A percentile compares a stretch with the other conserved stretches of the same genome.
Evolutionary conservation across 257 asterid genomes (phyloP).

Genomic region (Nicotiana undulata): DNA sequence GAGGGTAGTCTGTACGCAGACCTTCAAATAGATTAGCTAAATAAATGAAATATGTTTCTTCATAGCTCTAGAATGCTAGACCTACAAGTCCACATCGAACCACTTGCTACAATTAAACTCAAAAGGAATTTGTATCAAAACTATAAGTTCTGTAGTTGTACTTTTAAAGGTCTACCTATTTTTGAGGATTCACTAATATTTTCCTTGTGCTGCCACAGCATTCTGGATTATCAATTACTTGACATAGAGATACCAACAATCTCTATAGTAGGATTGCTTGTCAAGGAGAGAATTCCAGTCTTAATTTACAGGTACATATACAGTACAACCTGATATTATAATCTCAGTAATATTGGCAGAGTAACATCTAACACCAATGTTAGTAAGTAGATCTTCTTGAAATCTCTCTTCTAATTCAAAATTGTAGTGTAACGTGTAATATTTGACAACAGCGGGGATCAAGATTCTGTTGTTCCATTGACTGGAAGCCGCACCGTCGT

Average conservation of each 20-base stretch:
- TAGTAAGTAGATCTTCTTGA: not conserved
- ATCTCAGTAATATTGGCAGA: not conserved
- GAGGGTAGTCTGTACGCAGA: no score
- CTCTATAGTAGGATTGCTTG: slow-evolving; percentile 38
- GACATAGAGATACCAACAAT: slow-evolving; percentile 60
- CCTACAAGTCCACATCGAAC: not conserved
- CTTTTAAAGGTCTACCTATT: not conserved
- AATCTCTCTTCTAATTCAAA: not conserved
- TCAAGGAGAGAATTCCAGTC: slow-evolving; percentile 45
- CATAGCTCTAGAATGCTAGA: no score
- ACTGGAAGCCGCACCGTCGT: slow-evolving; percentile 55
- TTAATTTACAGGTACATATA: slow-evolving; percentile 48
- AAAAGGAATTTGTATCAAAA: not conserved
- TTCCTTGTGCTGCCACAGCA: slow-evolving; percentile 20
- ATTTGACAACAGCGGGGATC: slow-evolving; percentile 48
- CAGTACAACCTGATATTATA: not conserved
- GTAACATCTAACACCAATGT: not conserved
- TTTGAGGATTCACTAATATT: not conserved
- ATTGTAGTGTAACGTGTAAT: not conserved
- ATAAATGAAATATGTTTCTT: not conserved
- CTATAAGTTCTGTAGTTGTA: not conserved
- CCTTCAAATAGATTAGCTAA: not conserved
- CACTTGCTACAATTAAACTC: not conserved
- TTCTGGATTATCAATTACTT: slow-evolving; percentile 52
- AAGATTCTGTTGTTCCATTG: slow-evolving; percentile 68